Evolutionary conservation across 345 rosid species (phyloP), one percentile per base, ranked within the genome.

Genomic region (Orychophragmus violaceus): DNA sequence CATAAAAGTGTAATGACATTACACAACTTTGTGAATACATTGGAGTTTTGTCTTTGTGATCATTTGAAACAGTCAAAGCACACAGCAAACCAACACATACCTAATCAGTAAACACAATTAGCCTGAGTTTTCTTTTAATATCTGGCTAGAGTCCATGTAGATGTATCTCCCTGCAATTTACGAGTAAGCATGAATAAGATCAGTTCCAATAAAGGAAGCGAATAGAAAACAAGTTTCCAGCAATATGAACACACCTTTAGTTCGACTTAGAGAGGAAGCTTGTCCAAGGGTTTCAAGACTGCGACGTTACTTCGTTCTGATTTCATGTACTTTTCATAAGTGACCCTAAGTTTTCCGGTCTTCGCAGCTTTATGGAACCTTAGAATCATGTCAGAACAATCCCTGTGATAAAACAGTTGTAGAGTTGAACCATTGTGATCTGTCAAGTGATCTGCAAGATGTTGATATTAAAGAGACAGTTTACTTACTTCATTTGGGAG

Each of bases 341-440:
- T 82, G 45, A 94, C 97, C 72, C 77, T 82, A 68, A 87, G 66
- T 24, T 74, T 83, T 35, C 86, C 82, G 22, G 70, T 76, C 58
- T 76, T 73, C 35, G 96, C 97, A 48, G 81, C 82, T 56, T 82
- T 82, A 4, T 90, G 99, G 78, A 88, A 78, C 68, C 74, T 77
- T 64, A 94, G 61, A 29, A 94, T 83, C 96, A 82, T 85, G 75
- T 84, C 87, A 0, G 91, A 89, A 62, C 95, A 94, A 6, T 85
- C 91, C 86, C 99, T 90, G 79, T 39, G 70, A 61, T 17, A 54
- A 66, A 3, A 62, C 1, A 24, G 18, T 50, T 29, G 56, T 41
- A 30, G 18, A 52, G n/a, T 5, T 23, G 25, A 51, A 44, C n/a
- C 64, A 33, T 18, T n/a, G 52, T 48, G 53, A 46, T 1, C 57